Conservation (phyloP, 2,329 filamentous ascomycete genomes). For the Trichoderma asperellum region DNA sequence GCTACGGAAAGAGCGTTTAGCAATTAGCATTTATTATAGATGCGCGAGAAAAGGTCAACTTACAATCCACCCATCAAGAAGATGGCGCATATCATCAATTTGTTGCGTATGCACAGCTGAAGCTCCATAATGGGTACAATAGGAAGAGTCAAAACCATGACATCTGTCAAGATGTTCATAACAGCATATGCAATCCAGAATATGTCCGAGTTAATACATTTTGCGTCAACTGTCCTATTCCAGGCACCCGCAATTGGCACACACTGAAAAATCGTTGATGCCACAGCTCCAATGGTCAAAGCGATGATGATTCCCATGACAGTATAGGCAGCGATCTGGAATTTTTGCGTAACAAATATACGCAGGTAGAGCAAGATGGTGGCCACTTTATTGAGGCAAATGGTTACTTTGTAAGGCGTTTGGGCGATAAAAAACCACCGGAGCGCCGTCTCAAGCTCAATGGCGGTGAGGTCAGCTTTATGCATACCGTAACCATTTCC, state of each 20-base stretch:
- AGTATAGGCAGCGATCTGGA: conserved; percentile 45
- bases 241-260: conserved; percentile 49
- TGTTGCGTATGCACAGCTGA: conserved; percentile 41
- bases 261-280: conserved; percentile 53
- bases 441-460: conserved; percentile 34
- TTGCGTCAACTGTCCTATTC: conserved; percentile 44
- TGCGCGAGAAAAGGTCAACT: conserved; percentile 30
- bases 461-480: conserved; percentile 39
- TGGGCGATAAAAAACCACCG: conserved; percentile 53
- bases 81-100: conserved; percentile 42
- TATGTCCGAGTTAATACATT: conserved; percentile 47
- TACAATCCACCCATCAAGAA: conserved; percentile 46
- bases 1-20: conserved; percentile 15
- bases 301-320: conserved; percentile 47
- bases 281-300: conserved; percentile 48
- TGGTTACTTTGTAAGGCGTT: conserved; percentile 54
- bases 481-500: conserved; percentile 48
- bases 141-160: conserved; percentile 43
- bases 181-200: conserved; percentile 52
- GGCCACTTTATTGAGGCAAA: conserved; percentile 56
- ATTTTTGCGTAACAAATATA: conserved; percentile 51
- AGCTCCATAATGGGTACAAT: conserved; percentile 42
- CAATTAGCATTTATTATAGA: not conserved
- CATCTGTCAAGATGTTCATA: conserved; percentile 46
- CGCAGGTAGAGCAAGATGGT: conserved; percentile 55